phyloP scores from a whole-genome alignment of 805 yeast genomes.

The Teunomyces tritomae region DNA sequence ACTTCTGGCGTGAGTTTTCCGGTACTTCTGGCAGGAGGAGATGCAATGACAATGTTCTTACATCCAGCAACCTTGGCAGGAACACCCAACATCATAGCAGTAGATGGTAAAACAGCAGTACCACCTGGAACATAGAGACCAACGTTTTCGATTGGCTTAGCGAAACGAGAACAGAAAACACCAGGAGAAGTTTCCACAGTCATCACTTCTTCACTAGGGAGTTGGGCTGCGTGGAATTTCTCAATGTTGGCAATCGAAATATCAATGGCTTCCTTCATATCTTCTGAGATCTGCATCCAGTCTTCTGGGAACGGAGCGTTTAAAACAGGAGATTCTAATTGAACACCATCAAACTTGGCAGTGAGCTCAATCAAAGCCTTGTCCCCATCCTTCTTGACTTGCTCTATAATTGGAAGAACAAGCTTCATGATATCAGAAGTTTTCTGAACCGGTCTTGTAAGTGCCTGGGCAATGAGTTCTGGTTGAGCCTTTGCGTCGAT shows the following conservation, averaged over 20 bases:
- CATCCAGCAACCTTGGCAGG: conserved; percentile 99
- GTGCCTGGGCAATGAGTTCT: conserved; percentile 51
- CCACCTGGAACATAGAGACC: conserved; percentile 99
- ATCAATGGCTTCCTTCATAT: conserved; percentile 82
- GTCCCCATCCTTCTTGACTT: conserved; percentile 78
- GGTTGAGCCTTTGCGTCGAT: conserved; percentile 42
- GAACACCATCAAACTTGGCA: conserved; percentile 85
- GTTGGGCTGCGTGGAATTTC: conserved; percentile 92
- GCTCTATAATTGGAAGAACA: conserved; percentile 84
- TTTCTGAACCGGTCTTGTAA: conserved; percentile 93
- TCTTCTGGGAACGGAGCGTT: conserved; percentile 84
- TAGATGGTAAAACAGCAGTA: conserved; percentile 95
- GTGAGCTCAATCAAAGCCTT: conserved; percentile 85
- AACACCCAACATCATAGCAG: conserved; percentile 96
- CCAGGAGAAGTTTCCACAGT: conserved; percentile 93
- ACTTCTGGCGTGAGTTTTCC: conserved; percentile 96
- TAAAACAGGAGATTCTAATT: conserved; percentile 67
- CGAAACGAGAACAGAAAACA: conserved; percentile 88
- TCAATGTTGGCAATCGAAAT: conserved; percentile 84
- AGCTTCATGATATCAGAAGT: conserved; percentile 90
- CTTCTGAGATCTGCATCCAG: conserved; percentile 68
- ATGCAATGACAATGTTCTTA: conserved; percentile 84
- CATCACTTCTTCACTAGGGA: conserved; percentile 64
- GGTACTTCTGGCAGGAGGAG: conserved; percentile 87
- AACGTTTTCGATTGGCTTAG: conserved; percentile 90